Evolutionary conservation across 192 early-diverging fungal species (phyloP).

Genomic region (Backusella morwellensis): DNA sequence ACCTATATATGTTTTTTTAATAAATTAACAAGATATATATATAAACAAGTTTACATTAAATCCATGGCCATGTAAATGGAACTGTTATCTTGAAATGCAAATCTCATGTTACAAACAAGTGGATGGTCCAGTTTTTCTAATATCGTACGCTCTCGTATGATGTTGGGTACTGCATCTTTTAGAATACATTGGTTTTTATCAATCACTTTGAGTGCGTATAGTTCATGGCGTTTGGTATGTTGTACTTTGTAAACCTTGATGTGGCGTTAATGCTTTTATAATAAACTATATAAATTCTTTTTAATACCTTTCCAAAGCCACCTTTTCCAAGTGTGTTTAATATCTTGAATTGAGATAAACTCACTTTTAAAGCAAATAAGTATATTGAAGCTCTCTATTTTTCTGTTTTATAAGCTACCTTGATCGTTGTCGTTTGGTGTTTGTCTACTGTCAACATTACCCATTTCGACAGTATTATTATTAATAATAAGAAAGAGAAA

Average conservation of each 20-base stretch:
- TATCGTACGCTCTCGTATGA: slow-evolving; percentile 74
- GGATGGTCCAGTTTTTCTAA: slow-evolving; percentile 77
- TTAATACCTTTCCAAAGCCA: slow-evolving; percentile 82
- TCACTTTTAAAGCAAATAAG: slow-evolving; percentile 2
- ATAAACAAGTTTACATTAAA: slow-evolving; percentile 58
- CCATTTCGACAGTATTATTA: slow-evolving; percentile 5
- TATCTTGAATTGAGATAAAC: slow-evolving; percentile 67
- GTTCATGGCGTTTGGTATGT: slow-evolving; percentile 60
- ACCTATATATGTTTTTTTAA: slow-evolving; percentile 37
- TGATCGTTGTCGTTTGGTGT: background rate
- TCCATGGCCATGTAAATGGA: slow-evolving; percentile 90
- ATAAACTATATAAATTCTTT: background rate
- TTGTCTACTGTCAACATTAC: slow-evolving; percentile 3
- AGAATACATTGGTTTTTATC: slow-evolving; percentile 81
- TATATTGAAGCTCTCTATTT: background rate
- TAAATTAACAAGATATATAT: background rate
- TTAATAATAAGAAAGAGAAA: background rate
- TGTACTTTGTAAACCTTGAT: slow-evolving; percentile 76
- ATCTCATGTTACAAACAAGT: slow-evolving; percentile 71
- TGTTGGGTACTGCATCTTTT: slow-evolving; percentile 83
- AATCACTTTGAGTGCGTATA: slow-evolving; percentile 88
- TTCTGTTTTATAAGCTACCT: background rate
- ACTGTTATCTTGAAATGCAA: slow-evolving; percentile 89
- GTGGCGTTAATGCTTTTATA: background rate
- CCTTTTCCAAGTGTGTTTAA: slow-evolving; percentile 80